Evolutionary conservation across 441 rosid species (phyloP).

Genomic region (Eruca vesicaria): DNA sequence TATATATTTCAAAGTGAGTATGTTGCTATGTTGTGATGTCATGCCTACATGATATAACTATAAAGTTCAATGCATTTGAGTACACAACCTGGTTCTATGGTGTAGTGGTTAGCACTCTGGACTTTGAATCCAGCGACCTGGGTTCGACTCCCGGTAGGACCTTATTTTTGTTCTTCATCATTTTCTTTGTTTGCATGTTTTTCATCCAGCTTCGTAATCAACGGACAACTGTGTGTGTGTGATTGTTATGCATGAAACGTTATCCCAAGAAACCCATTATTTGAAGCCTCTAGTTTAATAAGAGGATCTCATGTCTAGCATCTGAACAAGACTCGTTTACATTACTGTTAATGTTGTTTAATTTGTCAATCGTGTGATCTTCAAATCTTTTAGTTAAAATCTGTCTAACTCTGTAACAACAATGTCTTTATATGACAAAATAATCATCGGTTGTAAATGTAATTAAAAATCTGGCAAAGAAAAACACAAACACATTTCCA

Average conservation of each 20-base stretch:
- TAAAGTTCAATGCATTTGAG: too few relatives aligned
- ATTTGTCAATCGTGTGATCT: not conserved
- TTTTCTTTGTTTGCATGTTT: not conserved
- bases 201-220: too few relatives aligned
- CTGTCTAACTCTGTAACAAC: not conserved
- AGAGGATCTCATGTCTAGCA: slow-evolving; percentile 46
- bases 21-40: not conserved
- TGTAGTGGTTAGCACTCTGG: slow-evolving; percentile 99
- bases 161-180: slow-evolving; percentile 10
- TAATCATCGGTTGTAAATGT: not conserved
- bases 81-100: slow-evolving; percentile 59
- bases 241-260: slow-evolving; percentile 49
- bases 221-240: too few relatives aligned
- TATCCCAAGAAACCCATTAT: slow-evolving; percentile 60
- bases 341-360: not conserved
- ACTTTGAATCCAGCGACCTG: slow-evolving; percentile 99
- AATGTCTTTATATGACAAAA: not conserved
- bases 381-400: not conserved
- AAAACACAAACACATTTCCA: not conserved
- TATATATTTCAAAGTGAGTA: not conserved
- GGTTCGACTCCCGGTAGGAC: slow-evolving; percentile 98
- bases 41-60: not conserved
- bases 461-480: not conserved
- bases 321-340: slow-evolving; percentile 10
- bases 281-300: slow-evolving; percentile 49